Conservation (phyloP, 345 rosid species). For the Odontarrhena argentea region DNA sequence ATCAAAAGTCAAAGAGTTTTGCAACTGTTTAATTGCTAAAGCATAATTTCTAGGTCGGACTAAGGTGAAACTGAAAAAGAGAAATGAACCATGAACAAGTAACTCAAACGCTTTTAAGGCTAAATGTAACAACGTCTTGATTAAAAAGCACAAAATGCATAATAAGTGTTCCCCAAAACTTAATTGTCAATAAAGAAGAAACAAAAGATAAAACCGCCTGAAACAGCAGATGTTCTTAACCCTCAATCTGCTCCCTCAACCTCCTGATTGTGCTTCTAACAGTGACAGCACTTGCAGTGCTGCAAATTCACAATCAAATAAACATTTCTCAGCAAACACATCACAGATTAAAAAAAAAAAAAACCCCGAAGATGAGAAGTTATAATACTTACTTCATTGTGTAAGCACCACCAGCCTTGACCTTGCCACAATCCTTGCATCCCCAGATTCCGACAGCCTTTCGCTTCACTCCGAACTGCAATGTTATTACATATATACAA, state of each 20-base stretch:
- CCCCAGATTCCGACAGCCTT: slow-evolving; percentile 98
- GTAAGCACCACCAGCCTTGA: slow-evolving; percentile 95
- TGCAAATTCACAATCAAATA: slow-evolving; percentile 28
- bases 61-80: too few relatives aligned
- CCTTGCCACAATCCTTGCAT: slow-evolving; percentile 96
- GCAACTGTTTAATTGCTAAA: too few relatives aligned
- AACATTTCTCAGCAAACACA: not conserved
- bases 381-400: slow-evolving; percentile 68
- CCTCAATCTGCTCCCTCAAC: slow-evolving; percentile 93
- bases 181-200: not conserved
- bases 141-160: not conserved
- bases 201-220: not conserved
- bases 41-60: too few relatives aligned
- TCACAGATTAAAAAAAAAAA: not conserved
- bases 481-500: too few relatives aligned
- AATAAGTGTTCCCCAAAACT: slow-evolving; percentile 15
- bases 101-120: not conserved
- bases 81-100: not conserved
- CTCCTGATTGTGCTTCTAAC: slow-evolving; percentile 91
- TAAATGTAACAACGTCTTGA: slow-evolving; percentile 23
- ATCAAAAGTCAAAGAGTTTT: too few relatives aligned
- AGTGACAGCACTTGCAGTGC: slow-evolving; percentile 86
- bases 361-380: not conserved
- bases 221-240: slow-evolving; percentile 40
- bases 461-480: slow-evolving; percentile 84